phyloP scores from a whole-genome alignment of 2,329 filamentous ascomycete species.

The Alternaria atra region DNA sequence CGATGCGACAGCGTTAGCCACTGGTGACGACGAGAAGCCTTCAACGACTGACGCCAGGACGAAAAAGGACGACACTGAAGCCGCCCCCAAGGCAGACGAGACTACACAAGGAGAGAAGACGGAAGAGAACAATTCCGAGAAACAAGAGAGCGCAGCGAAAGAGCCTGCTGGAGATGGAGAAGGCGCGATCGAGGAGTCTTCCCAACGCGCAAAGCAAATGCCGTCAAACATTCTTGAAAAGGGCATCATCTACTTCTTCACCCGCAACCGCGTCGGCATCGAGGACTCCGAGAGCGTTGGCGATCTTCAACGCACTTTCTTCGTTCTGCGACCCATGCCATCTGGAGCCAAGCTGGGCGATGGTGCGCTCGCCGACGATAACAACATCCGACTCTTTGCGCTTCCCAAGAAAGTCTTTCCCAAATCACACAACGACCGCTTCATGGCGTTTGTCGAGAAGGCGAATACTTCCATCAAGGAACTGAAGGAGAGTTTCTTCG shows the following conservation, averaged over 20 bases:
- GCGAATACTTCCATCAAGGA: slow-evolving; percentile 69
- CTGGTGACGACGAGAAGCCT: slow-evolving; percentile 30
- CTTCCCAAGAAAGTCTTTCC: slow-evolving; percentile 88
- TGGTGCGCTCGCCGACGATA: slow-evolving; percentile 64
- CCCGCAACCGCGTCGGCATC: slow-evolving; percentile 77
- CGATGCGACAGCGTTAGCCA: slow-evolving; percentile 26
- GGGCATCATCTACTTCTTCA: slow-evolving; percentile 91
- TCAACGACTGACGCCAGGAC: slow-evolving; percentile 8
- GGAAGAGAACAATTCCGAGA: neutral
- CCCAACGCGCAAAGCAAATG: slow-evolving; percentile 60
- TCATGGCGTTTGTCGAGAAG: slow-evolving; percentile 87
- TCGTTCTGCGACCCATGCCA: slow-evolving; percentile 78
- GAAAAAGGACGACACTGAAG: slow-evolving; percentile 5
- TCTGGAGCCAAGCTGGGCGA: slow-evolving; percentile 73
- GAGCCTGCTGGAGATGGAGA: slow-evolving; percentile 35
- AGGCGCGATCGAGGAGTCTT: slow-evolving; percentile 58
- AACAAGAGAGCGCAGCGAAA: slow-evolving; percentile 25
- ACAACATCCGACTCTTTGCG: slow-evolving; percentile 75
- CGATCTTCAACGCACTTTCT: slow-evolving; percentile 80
- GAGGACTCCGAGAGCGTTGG: slow-evolving; percentile 73
- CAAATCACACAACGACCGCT: slow-evolving; percentile 71
- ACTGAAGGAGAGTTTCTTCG: slow-evolving; percentile 77
- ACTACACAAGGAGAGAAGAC: slow-evolving; percentile 8
- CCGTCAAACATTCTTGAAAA: slow-evolving; percentile 80
- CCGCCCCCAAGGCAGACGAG: slow-evolving; percentile 11